Conservation (phyloP, 1,284 basidiomycete species). For the Gomphus sp. region DNA sequence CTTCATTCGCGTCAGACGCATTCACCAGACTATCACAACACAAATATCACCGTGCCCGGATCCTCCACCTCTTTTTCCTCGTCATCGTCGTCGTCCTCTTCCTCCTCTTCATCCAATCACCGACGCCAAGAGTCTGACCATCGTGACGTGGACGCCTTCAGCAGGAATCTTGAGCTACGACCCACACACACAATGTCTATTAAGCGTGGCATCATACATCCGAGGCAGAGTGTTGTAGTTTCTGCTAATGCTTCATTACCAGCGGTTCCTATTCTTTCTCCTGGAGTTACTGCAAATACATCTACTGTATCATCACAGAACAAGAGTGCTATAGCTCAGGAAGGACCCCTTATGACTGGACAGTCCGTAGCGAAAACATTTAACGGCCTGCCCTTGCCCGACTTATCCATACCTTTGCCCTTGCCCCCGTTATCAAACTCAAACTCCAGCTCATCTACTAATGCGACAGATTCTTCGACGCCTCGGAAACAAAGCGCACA, state of each 20-base stretch:
- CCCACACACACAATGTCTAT: neutral
- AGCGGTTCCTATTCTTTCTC: neutral
- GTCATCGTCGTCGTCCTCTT: neutral
- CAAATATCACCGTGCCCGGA: neutral
- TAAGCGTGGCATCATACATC: neutral
- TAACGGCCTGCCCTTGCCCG: neutral
- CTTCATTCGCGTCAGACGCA: neutral
- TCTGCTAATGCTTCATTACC: neutral
- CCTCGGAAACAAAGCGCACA: neutral
- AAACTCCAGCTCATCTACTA: neutral
- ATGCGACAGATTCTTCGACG: neutral
- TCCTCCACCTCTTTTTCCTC: neutral
- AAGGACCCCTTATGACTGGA: no score
- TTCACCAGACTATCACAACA: neutral
- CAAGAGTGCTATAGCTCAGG: no score
- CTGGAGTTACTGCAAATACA: neutral
- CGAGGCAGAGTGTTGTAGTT: neutral
- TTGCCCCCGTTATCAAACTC: neutral
- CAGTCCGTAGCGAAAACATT: neutral
- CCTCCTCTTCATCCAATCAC: neutral
- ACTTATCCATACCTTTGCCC: neutral
- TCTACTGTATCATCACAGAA: neutral
- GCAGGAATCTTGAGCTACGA: neutral
- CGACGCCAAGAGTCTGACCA: neutral
- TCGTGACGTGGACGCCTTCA: neutral